Percentiles rank a stretch among this genome's conserved stretches.
These are phyloP conservation scores for Pseudonitzschia pungens DNA, from an alignment of 108 stramenopile species.

Conservation along the genomic window DNA sequence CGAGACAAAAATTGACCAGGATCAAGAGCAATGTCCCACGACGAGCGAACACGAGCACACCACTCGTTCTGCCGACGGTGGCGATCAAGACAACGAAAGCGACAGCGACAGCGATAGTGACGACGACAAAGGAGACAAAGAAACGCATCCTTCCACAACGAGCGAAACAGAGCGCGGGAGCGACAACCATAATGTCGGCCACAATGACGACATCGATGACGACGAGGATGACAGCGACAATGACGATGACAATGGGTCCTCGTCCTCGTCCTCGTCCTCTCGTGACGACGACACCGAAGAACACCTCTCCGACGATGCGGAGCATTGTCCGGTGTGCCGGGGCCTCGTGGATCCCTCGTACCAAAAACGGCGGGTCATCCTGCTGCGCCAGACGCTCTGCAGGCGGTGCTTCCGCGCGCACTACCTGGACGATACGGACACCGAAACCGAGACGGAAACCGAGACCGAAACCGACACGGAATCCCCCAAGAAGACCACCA, in stretches of 20 bases:
- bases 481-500: background rate
- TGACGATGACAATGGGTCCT: background rate
- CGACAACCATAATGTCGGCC: background rate
- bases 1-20: no score
- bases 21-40: no score
- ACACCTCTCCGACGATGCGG: no score
- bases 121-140: no score
- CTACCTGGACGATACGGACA: background rate
- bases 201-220: background rate
- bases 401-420: background rate
- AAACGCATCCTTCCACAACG: no score
- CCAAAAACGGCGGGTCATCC: background rate
- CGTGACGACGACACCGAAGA: no score
- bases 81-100: background rate
- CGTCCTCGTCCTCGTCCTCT: no score
- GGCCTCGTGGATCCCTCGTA: slow-evolving; percentile 1
- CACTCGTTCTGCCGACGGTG: background rate
- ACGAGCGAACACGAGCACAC: no score
- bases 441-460: background rate
- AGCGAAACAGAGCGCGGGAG: no score
- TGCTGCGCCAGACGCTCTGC: slow-evolving; percentile 13
- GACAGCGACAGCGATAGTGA: background rate
- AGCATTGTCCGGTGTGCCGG: slow-evolving; percentile 13
- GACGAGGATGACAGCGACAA: background rate
- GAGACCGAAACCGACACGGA: background rate